Percentiles rank a stretch among this genome's conserved stretches.
Evolutionary conservation across 768 basidiomycete species (phyloP).

Genomic region (Boletus sp.): DNA sequence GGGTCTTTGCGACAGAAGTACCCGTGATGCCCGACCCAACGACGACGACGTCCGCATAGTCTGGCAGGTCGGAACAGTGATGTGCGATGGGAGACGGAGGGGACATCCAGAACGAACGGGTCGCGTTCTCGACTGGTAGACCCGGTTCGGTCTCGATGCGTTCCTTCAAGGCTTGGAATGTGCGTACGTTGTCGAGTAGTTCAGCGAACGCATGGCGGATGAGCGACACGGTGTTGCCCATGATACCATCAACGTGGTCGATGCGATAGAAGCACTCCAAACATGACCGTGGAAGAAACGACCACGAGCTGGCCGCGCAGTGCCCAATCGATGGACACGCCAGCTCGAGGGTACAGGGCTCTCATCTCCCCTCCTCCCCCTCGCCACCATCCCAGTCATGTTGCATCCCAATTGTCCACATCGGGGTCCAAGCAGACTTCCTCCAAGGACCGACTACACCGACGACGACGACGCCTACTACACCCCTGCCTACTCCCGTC

Average conservation of each 20-base stretch:
- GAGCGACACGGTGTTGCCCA: constrained; percentile 30
- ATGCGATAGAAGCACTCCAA: too few relatives aligned
- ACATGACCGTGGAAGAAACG: too few relatives aligned
- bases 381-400: constrained; percentile 3
- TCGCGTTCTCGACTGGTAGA: constrained; percentile 53
- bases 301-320: not conserved
- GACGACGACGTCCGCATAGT: constrained; percentile 61
- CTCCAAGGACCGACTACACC: constrained; percentile 7
- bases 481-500: constrained; percentile 5
- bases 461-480: constrained; percentile 19
- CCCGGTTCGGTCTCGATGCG: constrained; percentile 47
- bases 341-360: not conserved
- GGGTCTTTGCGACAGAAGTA: constrained; percentile 51
- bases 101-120: constrained; percentile 59
- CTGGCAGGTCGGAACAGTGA: constrained; percentile 24
- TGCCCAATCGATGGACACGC: constrained; percentile 3
- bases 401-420: not conserved
- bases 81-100: constrained; percentile 52
- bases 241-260: not conserved
- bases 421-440: not conserved
- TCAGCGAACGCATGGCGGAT: constrained; percentile 18
- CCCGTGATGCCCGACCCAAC: constrained; percentile 81
- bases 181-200: constrained; percentile 15
- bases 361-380: not conserved
- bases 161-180: constrained; percentile 28